Base-by-base conservation (phyloP, 257 asterid genomes). In the Henckelia pumila region DNA sequence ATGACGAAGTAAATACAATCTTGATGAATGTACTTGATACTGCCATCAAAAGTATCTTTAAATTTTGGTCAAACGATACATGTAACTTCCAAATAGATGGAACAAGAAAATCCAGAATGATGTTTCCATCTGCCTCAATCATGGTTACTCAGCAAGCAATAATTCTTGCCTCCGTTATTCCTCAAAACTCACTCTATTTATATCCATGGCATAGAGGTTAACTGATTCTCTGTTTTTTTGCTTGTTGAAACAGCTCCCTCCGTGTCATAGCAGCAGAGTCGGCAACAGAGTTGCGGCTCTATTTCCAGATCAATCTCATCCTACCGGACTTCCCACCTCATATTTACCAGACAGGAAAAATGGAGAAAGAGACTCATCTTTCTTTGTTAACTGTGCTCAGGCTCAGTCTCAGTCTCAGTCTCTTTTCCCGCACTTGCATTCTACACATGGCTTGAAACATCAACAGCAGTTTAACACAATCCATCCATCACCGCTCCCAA, bases 231-330 rank as follows among this genome's bases (percentile, higher is more conserved):
- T 71, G 28, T 55, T 50, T 60, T 33, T 58, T 60, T 64, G 20
- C 22, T 21, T 57, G 67, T 83, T 84, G 89, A 80, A 78, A 65
- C 89, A 74, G 63, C 67, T 81, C 60, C 79, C 82, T 63, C 85
- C 79, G 59, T 74, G 76, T 76, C 76, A 70, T 56, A 74, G 80
- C 68, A 64, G 75, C 73, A 66, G 71, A 33, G 21, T 50, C 7
- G 37, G 69, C 55, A 72, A 68, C 65, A 78, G 69, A 65, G 71
- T 61, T 61, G 59, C 68, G 57, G 70, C 64, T 44, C 64, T 56
- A 68, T 56, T 80, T 44, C 55, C 71, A 64, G 61, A 76, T n/a
- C 81, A 74, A 59, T 76, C 77, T 68, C 75, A 69, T 61, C 59
- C 53, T 44, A 76, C 81, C 9, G 73, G 62, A 72, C 71, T 64